phyloP scores from a whole-genome alignment of 208 protist genomes.

The Acanthamoeba lenticulata region DNA sequence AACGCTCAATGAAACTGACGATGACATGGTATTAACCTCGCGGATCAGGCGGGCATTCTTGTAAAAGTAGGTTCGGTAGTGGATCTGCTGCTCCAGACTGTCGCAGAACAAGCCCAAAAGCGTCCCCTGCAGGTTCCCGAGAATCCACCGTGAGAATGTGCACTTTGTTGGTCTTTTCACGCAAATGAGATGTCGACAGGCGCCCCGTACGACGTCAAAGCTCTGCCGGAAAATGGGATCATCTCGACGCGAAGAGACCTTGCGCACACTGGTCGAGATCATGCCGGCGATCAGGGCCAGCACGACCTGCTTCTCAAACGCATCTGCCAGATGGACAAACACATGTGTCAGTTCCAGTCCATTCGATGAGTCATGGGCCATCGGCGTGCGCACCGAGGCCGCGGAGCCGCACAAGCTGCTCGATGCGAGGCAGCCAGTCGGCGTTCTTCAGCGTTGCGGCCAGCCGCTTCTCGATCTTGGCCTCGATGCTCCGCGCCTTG shows the following conservation, averaged over 20 bases:
- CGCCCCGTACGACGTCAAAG: background rate
- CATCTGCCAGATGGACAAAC: background rate
- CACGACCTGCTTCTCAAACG: constrained; percentile 68
- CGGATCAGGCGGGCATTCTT: constrained; percentile 70
- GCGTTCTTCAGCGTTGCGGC: background rate
- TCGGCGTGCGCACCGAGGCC: background rate
- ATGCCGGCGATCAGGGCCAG: constrained; percentile 33
- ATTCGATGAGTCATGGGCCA: background rate
- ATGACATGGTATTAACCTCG: too few species aligned
- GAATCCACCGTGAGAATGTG: too few species aligned
- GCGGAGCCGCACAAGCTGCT: constrained; percentile 19
- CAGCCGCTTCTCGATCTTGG: background rate
- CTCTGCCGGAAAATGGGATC: background rate
- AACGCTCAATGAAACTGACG: too few species aligned
- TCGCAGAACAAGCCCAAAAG: constrained; percentile 7
- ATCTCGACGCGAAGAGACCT: background rate
- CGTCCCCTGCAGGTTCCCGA: background rate
- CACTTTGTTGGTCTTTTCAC: too few species aligned
- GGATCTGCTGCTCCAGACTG: constrained; percentile 50
- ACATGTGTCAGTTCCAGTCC: background rate
- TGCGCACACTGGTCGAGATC: background rate
- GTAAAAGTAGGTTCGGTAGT: constrained; percentile 71
- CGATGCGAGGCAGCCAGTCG: constrained; percentile 59
- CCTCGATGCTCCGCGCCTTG: background rate
- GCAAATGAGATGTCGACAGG: too few species aligned